Evolutionary conservation across 1,284 basidiomycete species (phyloP), one percentile per base, ranked within the genome.

Genomic region (Amylostereum areolatum): DNA sequence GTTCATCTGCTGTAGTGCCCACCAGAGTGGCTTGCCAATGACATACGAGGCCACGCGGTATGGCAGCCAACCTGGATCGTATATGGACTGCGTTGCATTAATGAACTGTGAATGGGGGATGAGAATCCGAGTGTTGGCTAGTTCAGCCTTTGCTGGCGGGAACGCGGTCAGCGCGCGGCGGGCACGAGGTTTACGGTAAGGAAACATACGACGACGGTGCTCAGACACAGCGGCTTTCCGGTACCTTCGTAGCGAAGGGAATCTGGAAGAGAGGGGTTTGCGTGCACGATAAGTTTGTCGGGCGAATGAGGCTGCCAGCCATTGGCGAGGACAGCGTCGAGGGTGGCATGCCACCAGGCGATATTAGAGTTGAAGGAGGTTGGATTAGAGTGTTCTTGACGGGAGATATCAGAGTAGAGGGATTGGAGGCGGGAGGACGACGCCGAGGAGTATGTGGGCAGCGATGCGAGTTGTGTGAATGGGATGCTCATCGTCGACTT

Each of bases 371-470:
- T 70, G 65, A 85, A 97, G 2, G 91, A 85, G 3, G 85, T 78
- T 0, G 91, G 86, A 63, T 97, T 96, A 1, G 91, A 86, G 31
- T 79, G 70, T 57, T 87, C 89, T 68, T 95, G 92, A 5, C 82
- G 75, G 0, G 89, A 83, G 49, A 96, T 83, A 60, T 95, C 92
- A 2, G 93, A 85, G 67, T 95, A 97, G 11, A 97, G 74, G 0
- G 92, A 83, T 56, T 88, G 84, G 0, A 97, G 73, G 8, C 92
- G 84, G 18, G 72, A 76, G 34, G 63, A 73, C 8, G 78, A 80
- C 2, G 75, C 71, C 0, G 72, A 70, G 11, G 69, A 62, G 52
- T 78, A 87, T 34, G 79, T 73, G 30, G 74, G 64, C 12, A 81
- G 70, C 4, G 64, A 62, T 34, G 64, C 51, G 4, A 70, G 58